Conservation (phyloP, 306 rosid genomes). For the Malus domestica region DNA sequence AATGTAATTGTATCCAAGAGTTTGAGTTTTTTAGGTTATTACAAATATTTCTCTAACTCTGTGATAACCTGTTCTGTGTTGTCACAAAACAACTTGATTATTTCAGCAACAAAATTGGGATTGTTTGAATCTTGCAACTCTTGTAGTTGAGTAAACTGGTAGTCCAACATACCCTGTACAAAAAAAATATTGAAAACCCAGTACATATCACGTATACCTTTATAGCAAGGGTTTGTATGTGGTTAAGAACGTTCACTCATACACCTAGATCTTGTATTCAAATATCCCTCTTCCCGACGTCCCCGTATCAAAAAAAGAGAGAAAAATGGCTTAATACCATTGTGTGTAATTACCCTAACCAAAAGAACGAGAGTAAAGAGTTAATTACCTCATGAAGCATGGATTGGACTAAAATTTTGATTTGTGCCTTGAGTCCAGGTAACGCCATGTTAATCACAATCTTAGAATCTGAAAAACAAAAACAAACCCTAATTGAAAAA, state of each 20-base stretch:
- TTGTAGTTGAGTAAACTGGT: conserved; percentile 19
- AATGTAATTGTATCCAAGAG: background rate
- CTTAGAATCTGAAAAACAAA: background rate
- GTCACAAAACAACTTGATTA: conserved; percentile 1
- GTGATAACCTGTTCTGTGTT: background rate
- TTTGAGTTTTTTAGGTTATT: background rate
- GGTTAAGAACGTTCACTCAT: too few relatives aligned
- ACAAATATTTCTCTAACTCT: conserved; percentile 5
- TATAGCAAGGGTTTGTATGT: too few relatives aligned
- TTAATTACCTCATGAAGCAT: conserved; percentile 9
- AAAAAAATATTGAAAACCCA: background rate
- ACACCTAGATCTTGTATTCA: too few relatives aligned
- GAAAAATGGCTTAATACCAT: too few relatives aligned
- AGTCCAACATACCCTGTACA: conserved; percentile 18
- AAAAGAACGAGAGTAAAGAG: background rate
- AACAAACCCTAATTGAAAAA: background rate
- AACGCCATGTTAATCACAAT: background rate
- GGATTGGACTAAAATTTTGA: conserved; percentile 5
- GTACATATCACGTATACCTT: background rate
- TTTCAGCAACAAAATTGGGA: conserved; percentile 17
- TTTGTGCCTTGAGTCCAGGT: background rate
- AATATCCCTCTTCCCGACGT: too few relatives aligned
- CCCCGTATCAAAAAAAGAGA: too few relatives aligned
- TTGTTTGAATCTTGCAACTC: conserved; percentile 1
- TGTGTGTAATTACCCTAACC: too few relatives aligned